Evolutionary conservation across 179 eudicot genomes (phyloP), one percentile per base, ranked within the genome.

Genomic region (Silene vulgaris): DNA sequence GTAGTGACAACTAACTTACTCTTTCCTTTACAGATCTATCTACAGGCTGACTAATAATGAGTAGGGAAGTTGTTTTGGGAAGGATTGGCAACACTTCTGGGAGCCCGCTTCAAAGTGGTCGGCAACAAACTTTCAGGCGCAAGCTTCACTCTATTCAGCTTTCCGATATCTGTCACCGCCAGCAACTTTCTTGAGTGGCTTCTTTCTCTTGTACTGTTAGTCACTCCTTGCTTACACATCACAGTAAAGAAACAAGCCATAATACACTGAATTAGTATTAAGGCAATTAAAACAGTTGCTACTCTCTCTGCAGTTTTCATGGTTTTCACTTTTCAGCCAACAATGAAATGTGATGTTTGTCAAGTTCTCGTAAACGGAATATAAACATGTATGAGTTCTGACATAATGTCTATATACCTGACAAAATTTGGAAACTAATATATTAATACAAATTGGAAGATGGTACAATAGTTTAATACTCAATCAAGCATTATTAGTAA

Each of bases 11-110:
- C n/a, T 19, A 68, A 50, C 64, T 37, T 57, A 56, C 54, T 75
- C 60, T 54, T 80, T 69, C 77, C 76, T 80, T 35, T 17, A 69
- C 65, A 68, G 59, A 80, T 80, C 30, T 78, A 32, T 56, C 60
- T 56, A 56, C 60, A 14, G 17, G 60, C 19, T n/a, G 4, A 56
- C 0, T 56, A 56, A 56, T n/a, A 63, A 29, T 76, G 82, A 81
- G 80, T 74, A 76, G 86, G 86, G 57, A 78, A 77, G 80, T 78
- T 77, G 80, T 90, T 90, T 68, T 88, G 90, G 0, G 78, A 73
- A 62, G 92, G 96, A 83, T 87, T 90, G 35, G 90, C 72, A 72
- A 67, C 57, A 48, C 79, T 88, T 1, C 73, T 69, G 1, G 89
- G 89, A 56, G 76, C 76, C 50, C 26, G 72, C 74, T 69, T 82